phyloP scores from a whole-genome alignment of 148 eudicot genomes.

The Amaranthus hypochondriacus region DNA sequence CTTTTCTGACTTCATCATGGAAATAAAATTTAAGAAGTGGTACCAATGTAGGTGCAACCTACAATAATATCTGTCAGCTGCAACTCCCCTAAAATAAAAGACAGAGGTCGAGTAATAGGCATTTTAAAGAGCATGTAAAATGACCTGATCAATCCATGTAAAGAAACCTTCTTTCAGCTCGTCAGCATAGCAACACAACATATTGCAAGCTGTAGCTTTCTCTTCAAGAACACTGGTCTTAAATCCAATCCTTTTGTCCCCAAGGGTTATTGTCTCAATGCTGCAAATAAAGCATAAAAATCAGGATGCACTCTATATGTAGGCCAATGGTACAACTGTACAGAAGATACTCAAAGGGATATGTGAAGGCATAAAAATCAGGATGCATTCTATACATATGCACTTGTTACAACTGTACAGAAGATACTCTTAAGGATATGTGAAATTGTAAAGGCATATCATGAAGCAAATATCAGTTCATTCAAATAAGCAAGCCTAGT shows the following conservation, averaged over 20 bases:
- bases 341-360: no score
- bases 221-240: constrained; percentile 44
- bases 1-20: constrained; percentile 46
- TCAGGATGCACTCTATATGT: no score
- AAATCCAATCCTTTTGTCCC: constrained; percentile 41
- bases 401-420: no score
- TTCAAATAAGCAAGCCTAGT: not conserved
- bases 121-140: not conserved
- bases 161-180: constrained; percentile 49
- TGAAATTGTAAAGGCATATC: not conserved
- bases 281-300: constrained; percentile 16
- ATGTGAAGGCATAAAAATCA: no score
- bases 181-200: constrained; percentile 47
- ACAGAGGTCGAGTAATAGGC: not conserved
- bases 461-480: not conserved
- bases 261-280: constrained; percentile 40
- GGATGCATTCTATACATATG: no score
- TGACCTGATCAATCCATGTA: constrained; percentile 45
- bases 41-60: constrained; percentile 48
- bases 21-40: constrained; percentile 50
- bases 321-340: no score
- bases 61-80: constrained; percentile 10
- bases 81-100: not conserved
- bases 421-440: no score
- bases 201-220: constrained; percentile 50